Conservation (phyloP, 306 rosid species). For the Calophaca sinica region DNA sequence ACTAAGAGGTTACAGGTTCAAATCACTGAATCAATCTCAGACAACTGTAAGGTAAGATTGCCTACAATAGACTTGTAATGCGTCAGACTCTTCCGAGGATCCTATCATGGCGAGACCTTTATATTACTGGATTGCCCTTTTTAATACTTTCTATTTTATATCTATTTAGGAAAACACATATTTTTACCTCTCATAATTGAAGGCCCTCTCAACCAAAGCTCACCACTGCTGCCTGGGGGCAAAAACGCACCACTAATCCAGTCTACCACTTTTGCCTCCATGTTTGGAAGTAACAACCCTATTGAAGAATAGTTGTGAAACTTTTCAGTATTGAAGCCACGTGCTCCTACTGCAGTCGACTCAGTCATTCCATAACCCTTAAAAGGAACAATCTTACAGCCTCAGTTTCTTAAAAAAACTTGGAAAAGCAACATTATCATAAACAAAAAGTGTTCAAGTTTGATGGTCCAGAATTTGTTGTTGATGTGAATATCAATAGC, state of each 20-base stretch:
- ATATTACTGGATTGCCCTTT: not conserved
- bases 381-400: slow-evolving; percentile 41
- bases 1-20: not conserved
- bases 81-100: too few species aligned
- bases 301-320: slow-evolving; percentile 65
- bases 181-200: slow-evolving; percentile 76
- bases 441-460: slow-evolving; percentile 35
- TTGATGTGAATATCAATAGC: slow-evolving; percentile 26
- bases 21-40: too few species aligned
- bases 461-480: slow-evolving; percentile 26
- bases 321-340: slow-evolving; percentile 79
- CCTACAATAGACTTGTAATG: not conserved
- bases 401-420: slow-evolving; percentile 33
- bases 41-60: not conserved
- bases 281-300: slow-evolving; percentile 90
- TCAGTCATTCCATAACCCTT: slow-evolving; percentile 98
- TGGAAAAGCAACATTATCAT: slow-evolving; percentile 28
- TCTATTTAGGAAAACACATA: slow-evolving; percentile 32
- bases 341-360: slow-evolving; percentile 81
- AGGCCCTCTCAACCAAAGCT: slow-evolving; percentile 91
- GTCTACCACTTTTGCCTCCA: slow-evolving; percentile 85
- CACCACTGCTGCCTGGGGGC: slow-evolving; percentile 80
- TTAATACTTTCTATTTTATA: not conserved
- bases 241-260: slow-evolving; percentile 61
- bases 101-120: not conserved